Evolutionary conservation across 306 rosid species (phyloP).

Genomic region (Sesbania bispinosa): DNA sequence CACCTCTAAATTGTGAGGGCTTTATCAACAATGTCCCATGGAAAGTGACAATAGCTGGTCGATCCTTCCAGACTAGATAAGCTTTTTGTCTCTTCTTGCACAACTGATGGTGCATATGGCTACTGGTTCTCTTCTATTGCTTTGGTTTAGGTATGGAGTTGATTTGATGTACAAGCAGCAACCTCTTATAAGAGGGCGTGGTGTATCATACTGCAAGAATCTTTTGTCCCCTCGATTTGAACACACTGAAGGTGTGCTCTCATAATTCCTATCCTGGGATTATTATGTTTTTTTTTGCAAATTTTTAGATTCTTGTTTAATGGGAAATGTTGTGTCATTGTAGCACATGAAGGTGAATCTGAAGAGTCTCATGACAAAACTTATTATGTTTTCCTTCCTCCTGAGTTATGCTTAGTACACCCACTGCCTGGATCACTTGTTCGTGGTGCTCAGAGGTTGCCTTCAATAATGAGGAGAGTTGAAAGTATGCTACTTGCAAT

Average conservation of each 20-base stretch:
- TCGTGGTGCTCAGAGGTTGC: constrained; percentile 98
- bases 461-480: constrained; percentile 97
- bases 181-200: constrained; percentile 92
- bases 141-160: constrained; percentile 83
- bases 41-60: constrained; percentile 36
- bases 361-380: constrained; percentile 87
- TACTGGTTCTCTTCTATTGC: constrained; percentile 36
- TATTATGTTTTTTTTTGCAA: constrained; percentile 1
- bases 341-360: constrained; percentile 68
- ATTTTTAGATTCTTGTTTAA: constrained; percentile 19
- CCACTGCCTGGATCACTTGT: constrained; percentile 92
- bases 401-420: constrained; percentile 88
- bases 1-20: constrained; percentile 33
- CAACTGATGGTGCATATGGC: constrained; percentile 67
- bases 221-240: constrained; percentile 94
- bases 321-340: constrained; percentile 28
- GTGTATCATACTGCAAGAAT: constrained; percentile 98
- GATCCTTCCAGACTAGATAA: constrained; percentile 54
- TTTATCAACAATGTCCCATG: constrained; percentile 29
- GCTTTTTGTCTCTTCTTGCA: constrained; percentile 75
- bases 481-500: constrained; percentile 97
- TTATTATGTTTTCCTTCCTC: constrained; percentile 94
- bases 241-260: constrained; percentile 71
- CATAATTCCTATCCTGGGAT: constrained; percentile 1
- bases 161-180: constrained; percentile 80